Conservation (phyloP, 2,329 filamentous ascomycete species). For the Fusarium kyushuense region DNA sequence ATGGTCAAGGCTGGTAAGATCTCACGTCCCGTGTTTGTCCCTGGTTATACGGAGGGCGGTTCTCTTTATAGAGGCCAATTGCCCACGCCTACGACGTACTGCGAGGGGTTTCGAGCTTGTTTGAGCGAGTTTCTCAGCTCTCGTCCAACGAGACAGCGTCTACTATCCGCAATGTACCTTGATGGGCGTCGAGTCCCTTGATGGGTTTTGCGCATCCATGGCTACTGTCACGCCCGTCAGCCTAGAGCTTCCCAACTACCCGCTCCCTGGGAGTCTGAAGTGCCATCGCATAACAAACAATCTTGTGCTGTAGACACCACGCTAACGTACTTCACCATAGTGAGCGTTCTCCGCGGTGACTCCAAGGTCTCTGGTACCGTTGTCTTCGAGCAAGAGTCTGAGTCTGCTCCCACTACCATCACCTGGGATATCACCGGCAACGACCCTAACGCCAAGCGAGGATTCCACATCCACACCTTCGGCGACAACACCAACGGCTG, state of each 20-base stretch:
- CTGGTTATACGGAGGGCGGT: slow-evolving; percentile 32
- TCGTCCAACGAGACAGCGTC: slow-evolving; percentile 45
- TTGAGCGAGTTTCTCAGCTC: slow-evolving; percentile 72
- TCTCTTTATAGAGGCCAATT: slow-evolving; percentile 44
- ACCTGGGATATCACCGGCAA: slow-evolving; percentile 93
- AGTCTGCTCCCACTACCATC: slow-evolving; percentile 85
- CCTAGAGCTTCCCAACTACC: neutral
- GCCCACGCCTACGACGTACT: slow-evolving; percentile 27
- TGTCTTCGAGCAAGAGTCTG: slow-evolving; percentile 91
- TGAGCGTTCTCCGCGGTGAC: slow-evolving; percentile 97
- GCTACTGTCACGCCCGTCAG: slow-evolving; percentile 8
- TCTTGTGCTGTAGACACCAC: slow-evolving; percentile 2
- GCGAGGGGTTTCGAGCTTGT: slow-evolving; percentile 59
- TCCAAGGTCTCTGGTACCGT: slow-evolving; percentile 94
- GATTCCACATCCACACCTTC: slow-evolving; percentile 98
- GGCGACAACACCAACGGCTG: slow-evolving; percentile 99
- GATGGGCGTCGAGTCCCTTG: slow-evolving; percentile 56
- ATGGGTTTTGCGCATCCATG: slow-evolving; percentile 42
- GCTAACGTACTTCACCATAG: slow-evolving; percentile 61
- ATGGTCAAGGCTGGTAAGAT: slow-evolving; percentile 97
- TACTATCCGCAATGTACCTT: slow-evolving; percentile 54
- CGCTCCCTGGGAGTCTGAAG: neutral
- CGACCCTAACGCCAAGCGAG: slow-evolving; percentile 95
- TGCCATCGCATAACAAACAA: neutral
- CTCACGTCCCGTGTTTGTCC: slow-evolving; percentile 8